These are phyloP conservation scores for Tetrapisispora nanseiensis DNA, from an alignment of 805 yeast species.

Conservation along the genomic window DNA sequence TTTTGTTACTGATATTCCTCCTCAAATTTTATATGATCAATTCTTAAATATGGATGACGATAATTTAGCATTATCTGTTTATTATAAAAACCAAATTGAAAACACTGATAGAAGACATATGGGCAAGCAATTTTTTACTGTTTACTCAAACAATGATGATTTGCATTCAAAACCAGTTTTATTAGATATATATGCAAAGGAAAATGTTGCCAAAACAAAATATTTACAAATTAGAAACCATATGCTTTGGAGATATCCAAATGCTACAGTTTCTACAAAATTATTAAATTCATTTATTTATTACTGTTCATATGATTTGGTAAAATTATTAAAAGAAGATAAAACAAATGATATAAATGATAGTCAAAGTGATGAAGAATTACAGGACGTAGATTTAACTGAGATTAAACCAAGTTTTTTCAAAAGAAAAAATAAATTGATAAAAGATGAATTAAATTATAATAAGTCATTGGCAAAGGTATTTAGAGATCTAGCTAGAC, in stretches of 20 bases:
- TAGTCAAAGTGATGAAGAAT: constrained; percentile 2
- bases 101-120: constrained; percentile 57
- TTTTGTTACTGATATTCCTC: constrained; percentile 84
- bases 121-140: constrained; percentile 50
- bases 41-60: constrained; percentile 61
- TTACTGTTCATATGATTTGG: constrained; percentile 47
- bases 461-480: constrained; percentile 53
- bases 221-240: constrained; percentile 72
- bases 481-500: constrained; percentile 78
- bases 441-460: constrained; percentile 21
- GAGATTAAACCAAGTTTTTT: constrained; percentile 27
- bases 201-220: constrained; percentile 61
- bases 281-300: constrained; percentile 66
- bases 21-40: constrained; percentile 76
- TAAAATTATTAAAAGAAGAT: constrained; percentile 35
- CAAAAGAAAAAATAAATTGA: constrained; percentile 19
- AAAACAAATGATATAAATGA: constrained; percentile 1
- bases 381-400: constrained; percentile 4
- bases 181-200: constrained; percentile 63
- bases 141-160: constrained; percentile 44
- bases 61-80: constrained; percentile 67
- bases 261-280: constrained; percentile 64
- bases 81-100: constrained; percentile 65
- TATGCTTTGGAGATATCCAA: constrained; percentile 82
- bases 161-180: constrained; percentile 33